phyloP scores from a whole-genome alignment of 768 basidiomycete species.

The Mycena galericulata region DNA sequence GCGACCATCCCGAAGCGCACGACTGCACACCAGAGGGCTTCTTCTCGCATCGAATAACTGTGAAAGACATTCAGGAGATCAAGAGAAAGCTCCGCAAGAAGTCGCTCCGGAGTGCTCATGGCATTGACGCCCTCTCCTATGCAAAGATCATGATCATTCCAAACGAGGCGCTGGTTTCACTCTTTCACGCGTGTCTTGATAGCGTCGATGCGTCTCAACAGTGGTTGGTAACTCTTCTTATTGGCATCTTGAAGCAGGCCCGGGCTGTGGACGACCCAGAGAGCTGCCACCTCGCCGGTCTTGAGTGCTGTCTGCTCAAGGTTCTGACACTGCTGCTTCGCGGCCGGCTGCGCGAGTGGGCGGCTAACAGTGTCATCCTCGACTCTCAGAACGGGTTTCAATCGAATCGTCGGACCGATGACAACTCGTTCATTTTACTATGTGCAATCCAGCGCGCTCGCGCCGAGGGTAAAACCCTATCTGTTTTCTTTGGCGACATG shows the following conservation, averaged over 20 bases:
- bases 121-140: background rate
- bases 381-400: slow-evolving; percentile 47
- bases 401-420: slow-evolving; percentile 37
- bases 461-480: no score
- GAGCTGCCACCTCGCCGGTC: slow-evolving; percentile 32
- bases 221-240: background rate
- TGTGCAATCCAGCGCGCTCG: no score
- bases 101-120: background rate
- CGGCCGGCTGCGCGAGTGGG: slow-evolving; percentile 28
- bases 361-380: slow-evolving; percentile 36
- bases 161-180: background rate
- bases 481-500: no score
- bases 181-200: background rate
- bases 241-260: slow-evolving; percentile 24
- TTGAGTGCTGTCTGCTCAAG: slow-evolving; percentile 37
- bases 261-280: slow-evolving; percentile 26
- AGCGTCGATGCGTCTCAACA: background rate
- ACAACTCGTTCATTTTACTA: slow-evolving; percentile 39
- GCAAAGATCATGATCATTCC: no score
- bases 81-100: background rate
- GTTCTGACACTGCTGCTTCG: slow-evolving; percentile 37
- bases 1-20: background rate
- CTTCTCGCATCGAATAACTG: background rate
- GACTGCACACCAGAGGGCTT: background rate
- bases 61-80: background rate